These are phyloP conservation scores for Ilyonectria mors-panacis DNA, from an alignment of 2,329 filamentous ascomycete species.

Conservation along the genomic window DNA sequence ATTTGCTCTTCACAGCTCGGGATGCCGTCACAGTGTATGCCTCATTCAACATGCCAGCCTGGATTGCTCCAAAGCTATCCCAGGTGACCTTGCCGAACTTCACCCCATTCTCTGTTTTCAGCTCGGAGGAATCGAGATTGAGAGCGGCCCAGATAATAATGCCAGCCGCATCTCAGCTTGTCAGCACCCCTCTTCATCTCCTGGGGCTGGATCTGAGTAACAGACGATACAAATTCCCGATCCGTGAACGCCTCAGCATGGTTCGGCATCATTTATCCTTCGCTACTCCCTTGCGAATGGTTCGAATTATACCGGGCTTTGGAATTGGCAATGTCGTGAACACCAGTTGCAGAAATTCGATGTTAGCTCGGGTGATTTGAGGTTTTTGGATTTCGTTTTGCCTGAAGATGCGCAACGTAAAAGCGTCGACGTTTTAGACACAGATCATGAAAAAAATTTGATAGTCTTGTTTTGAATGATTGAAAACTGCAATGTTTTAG, in stretches of 20 bases:
- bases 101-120: constrained; percentile 38
- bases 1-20: constrained; percentile 40
- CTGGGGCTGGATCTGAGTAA: constrained; percentile 42
- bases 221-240: constrained; percentile 33
- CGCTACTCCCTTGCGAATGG: constrained; percentile 44
- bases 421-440: background rate
- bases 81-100: constrained; percentile 38
- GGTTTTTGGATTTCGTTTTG: background rate
- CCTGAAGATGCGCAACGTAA: too few relatives aligned
- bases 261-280: constrained; percentile 34
- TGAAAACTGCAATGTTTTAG: too few relatives aligned
- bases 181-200: constrained; percentile 46
- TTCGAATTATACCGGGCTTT: constrained; percentile 41
- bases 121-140: constrained; percentile 42
- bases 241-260: constrained; percentile 36
- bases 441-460: background rate
- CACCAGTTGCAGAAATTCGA: constrained; percentile 41
- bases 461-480: background rate
- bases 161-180: constrained; percentile 41
- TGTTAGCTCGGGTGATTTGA: constrained; percentile 37
- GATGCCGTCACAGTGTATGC: constrained; percentile 46
- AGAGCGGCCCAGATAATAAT: constrained; percentile 44
- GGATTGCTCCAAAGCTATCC: constrained; percentile 43
- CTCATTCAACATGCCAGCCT: constrained; percentile 45
- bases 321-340: constrained; percentile 45